Base-by-base conservation (phyloP, 768 basidiomycete species). In the Pleurotus citrinopileatus region DNA sequence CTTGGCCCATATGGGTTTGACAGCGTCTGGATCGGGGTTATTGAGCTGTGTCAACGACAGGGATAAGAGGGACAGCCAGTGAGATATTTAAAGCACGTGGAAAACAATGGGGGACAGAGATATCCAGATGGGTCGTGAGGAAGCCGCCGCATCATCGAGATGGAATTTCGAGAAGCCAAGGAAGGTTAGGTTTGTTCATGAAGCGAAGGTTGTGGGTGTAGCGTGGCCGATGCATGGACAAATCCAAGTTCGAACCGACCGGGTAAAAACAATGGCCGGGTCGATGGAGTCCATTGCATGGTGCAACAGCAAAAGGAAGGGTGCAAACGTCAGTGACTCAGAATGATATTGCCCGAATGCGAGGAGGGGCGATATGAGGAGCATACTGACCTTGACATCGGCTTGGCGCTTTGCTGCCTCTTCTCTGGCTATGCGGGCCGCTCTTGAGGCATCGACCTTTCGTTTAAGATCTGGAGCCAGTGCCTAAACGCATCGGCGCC, bases 401-500 rank as follows among this genome's bases (percentile, higher is more conserved):
- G 75, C 70, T 61, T 79, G 78, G 60, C 74, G 76, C 63, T 75
- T 76, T 63, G 76, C 73, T 54, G 77, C 78, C 44, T 72, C 72
- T 70, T 86, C 86, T 63, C 77, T 72, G 3, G 77, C 75, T 9
- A 77, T 59, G 26, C 86, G 76, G 6, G 77, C 68, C 13, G 76
- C 76, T 29, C 82, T 77, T 53, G 76, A 73, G 2, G 78, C 79
- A 59, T 88, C 86, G 15, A 87, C 86, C 60, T 80, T 81, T 43
- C 80, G 76, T 59, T 75, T 77, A 57, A 87, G 65, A 69, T 84
- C 83, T 57, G 86, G 86, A 19, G 86, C 76, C 75, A 88, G 74
- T 64, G 75, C 71, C 85, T 87, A 62, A 45, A 55, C 42, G 42
- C 19, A 12, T 19, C 40, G 19, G 22, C 13, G 42, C 25, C 37